These are phyloP conservation scores for cucumber (Cucumis sativus) DNA, from an alignment of 306 rosid species.

Conservation along the genomic window DNA sequence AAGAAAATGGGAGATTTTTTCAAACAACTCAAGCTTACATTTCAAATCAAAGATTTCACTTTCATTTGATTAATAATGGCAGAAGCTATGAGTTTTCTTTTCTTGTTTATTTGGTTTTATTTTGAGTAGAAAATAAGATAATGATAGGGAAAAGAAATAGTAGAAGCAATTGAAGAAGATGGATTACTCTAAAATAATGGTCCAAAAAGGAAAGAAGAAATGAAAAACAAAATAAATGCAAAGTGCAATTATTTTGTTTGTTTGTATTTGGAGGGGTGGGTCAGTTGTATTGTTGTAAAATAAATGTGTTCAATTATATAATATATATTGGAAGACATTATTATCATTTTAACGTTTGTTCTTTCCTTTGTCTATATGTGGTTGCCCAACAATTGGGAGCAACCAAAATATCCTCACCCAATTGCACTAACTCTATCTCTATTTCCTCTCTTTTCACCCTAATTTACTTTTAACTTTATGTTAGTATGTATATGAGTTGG, in stretches of 20 bases:
- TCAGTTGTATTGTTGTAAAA: background rate
- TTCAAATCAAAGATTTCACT: background rate
- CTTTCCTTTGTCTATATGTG: background rate
- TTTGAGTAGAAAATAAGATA: background rate
- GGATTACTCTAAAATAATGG: background rate
- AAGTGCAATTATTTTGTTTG: background rate
- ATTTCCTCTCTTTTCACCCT: too few relatives aligned
- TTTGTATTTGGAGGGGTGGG: background rate
- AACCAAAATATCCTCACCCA: background rate
- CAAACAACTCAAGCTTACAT: background rate
- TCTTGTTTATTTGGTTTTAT: background rate
- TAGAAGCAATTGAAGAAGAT: background rate
- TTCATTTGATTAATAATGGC: background rate
- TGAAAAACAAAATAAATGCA: too few relatives aligned
- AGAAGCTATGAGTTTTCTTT: background rate
- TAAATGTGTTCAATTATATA: background rate
- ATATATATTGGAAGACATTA: background rate
- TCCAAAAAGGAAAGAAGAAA: background rate
- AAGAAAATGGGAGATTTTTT: background rate
- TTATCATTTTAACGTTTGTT: background rate
- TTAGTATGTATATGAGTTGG: too few relatives aligned
- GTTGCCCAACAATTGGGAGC: background rate
- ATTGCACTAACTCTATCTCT: background rate
- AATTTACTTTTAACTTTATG: too few relatives aligned
- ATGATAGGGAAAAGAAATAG: background rate